These are phyloP conservation scores for Phytophthora fragariae DNA, from an alignment of 352 stramenopile species.

Conservation along the genomic window DNA sequence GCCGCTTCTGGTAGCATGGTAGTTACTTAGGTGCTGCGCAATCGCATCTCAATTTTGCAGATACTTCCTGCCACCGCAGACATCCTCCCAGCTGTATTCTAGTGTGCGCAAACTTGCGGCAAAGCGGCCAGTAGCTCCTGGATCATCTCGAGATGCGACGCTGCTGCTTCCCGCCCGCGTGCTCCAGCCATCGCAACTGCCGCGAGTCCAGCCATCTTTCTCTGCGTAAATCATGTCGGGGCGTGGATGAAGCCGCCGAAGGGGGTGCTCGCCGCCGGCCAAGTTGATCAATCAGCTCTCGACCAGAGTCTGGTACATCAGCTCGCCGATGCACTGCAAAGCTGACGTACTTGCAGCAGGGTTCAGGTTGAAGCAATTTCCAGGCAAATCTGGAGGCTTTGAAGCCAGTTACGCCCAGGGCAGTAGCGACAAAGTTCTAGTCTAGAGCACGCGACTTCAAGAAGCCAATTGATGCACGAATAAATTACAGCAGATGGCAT, in stretches of 20 bases:
- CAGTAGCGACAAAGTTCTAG: conserved; percentile 24
- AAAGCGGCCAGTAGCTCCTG: not conserved
- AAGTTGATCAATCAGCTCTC: conserved; percentile 17
- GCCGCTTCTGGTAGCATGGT: not conserved
- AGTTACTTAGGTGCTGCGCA: not conserved
- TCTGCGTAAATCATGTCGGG: not conserved
- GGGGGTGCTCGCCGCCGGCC: conserved; percentile 1
- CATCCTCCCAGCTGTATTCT: not conserved
- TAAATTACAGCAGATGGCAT: conserved; percentile 31
- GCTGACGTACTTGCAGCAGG: conserved; percentile 33
- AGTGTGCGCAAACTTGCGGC: not conserved
- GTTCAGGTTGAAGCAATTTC: conserved; percentile 30
- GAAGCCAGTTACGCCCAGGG: conserved; percentile 12
- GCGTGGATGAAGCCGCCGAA: not conserved
- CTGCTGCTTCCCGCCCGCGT: not conserved
- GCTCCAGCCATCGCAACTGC: not conserved
- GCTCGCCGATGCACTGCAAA: conserved; percentile 19
- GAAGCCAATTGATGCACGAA: conserved; percentile 10
- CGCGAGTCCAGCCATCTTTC: not conserved
- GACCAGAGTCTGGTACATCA: conserved; percentile 4
- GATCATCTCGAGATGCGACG: not conserved
- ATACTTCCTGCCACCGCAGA: not conserved
- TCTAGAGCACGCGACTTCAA: conserved; percentile 21
- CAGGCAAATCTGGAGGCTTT: conserved; percentile 24
- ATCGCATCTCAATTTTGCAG: not conserved